Percentiles rank a stretch among this genome's conserved stretches.
Conservation (phyloP, 1,139 yeast species). For the Pneumocystis murina region DNA sequence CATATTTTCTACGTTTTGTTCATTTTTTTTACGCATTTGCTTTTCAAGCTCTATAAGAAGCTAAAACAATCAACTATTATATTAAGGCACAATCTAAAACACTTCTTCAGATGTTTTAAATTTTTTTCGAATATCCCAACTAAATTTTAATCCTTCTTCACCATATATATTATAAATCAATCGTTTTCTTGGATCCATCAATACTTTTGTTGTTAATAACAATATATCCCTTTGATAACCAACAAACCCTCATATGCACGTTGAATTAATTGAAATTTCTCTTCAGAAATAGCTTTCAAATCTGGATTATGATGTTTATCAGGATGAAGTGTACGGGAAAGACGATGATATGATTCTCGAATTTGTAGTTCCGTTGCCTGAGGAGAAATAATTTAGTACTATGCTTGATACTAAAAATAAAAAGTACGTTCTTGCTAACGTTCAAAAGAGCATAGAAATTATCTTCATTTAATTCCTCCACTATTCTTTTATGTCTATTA, state of each 20-base stretch:
- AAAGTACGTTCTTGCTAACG: not conserved
- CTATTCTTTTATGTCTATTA: not conserved
- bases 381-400: not conserved
- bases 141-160: not conserved
- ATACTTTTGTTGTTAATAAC: not conserved
- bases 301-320: conserved; percentile 8
- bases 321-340: conserved; percentile 11
- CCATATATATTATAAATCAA: conserved; percentile 1
- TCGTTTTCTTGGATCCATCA: conserved; percentile 1
- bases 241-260: not conserved
- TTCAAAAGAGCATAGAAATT: not conserved
- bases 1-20: conserved; percentile 7
- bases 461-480: not conserved
- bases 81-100: not conserved
- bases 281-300: conserved; percentile 3
- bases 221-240: not conserved
- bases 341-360: conserved; percentile 7
- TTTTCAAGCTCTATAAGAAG: not conserved
- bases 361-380: conserved; percentile 9
- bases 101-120: conserved; percentile 9
- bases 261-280: conserved; percentile 7
- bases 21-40: conserved; percentile 5
- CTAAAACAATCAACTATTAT: not conserved
- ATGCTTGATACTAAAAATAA: not conserved
- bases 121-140: conserved; percentile 8